Percentiles rank a stretch among this genome's conserved stretches.
phyloP scores from a whole-genome alignment of 305 asterid genomes.

The Caryopteris hybrid region DNA sequence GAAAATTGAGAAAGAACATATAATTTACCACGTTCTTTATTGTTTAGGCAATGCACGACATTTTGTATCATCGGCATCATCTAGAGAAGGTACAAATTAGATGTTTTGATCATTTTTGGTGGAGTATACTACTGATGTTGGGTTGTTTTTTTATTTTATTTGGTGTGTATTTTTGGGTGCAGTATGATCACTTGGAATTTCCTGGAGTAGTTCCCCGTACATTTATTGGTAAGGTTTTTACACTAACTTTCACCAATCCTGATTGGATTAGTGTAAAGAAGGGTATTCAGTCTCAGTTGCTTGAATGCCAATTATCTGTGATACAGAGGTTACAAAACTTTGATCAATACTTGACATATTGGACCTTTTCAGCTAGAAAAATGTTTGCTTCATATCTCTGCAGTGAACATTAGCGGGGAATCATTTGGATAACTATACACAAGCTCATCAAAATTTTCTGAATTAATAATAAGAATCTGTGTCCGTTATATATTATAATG shows the following conservation, averaged over 20 bases:
- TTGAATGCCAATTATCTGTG: neutral
- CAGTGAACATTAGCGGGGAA: neutral
- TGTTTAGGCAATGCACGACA: conserved; percentile 89
- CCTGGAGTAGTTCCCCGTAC: conserved; percentile 99
- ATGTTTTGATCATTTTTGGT: conserved; percentile 7
- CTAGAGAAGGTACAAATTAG: conserved; percentile 56
- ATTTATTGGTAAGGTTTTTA: conserved; percentile 57
- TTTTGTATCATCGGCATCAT: conserved; percentile 65
- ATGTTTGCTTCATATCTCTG: neutral
- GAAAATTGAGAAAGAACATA: neutral
- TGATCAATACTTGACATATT: neutral
- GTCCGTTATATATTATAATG: neutral
- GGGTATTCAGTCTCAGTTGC: conserved; percentile 8
- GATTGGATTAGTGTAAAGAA: neutral
- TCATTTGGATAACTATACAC: neutral
- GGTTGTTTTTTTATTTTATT: neutral
- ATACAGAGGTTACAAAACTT: neutral
- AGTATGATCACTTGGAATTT: conserved; percentile 97
- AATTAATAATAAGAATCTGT: neutral
- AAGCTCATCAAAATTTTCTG: neutral
- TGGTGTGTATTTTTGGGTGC: conserved; percentile 19
- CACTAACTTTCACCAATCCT: neutral
- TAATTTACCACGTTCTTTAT: neutral
- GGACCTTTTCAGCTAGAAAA: neutral
- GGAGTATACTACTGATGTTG: neutral